Percentiles rank a stretch among this genome's conserved stretches.
Conservation (phyloP, 1,284 basidiomycete genomes). For the Mycena citricolor region DNA sequence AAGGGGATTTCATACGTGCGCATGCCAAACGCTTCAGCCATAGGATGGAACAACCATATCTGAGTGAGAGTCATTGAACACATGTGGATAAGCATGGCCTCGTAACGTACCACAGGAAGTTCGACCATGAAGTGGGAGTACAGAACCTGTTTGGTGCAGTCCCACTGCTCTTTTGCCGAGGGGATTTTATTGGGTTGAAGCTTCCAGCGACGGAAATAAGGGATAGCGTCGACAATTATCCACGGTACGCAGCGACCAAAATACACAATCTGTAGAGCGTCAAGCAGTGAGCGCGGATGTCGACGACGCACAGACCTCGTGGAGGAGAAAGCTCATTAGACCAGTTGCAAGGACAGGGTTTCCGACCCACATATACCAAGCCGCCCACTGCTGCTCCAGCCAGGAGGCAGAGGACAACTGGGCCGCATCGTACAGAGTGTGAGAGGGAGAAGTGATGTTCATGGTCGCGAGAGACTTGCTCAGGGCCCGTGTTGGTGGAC, state of each 20-base stretch:
- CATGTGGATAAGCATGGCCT: conserved; percentile 1
- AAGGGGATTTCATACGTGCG: conserved; percentile 92
- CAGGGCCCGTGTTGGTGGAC: no score
- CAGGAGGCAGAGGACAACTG: conserved; percentile 71
- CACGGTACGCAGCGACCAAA: conserved; percentile 95
- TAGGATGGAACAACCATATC: conserved; percentile 97
- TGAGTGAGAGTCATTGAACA: no score
- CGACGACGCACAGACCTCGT: conserved; percentile 79
- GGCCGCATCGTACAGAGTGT: conserved; percentile 39
- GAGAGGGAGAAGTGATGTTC: conserved; percentile 32
- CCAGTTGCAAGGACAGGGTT: conserved; percentile 96
- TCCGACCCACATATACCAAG: conserved; percentile 84
- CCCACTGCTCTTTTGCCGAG: conserved; percentile 85
- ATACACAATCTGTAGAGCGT: conserved; percentile 77
- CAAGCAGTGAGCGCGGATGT: background rate
- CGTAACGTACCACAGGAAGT: conserved; percentile 75
- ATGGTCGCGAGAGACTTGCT: no score
- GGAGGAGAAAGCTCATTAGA: conserved; percentile 89
- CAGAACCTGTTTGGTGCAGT: conserved; percentile 93
- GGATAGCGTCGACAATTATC: conserved; percentile 94
- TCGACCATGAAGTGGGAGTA: conserved; percentile 97
- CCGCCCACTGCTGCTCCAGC: conserved; percentile 78
- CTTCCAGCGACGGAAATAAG: conserved; percentile 95
- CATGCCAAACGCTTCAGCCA: conserved; percentile 90
- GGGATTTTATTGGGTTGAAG: conserved; percentile 87